Evolutionary conservation across 2,329 filamentous ascomycete genomes (phyloP).

Genomic region (Fusarium pilosicola): DNA sequence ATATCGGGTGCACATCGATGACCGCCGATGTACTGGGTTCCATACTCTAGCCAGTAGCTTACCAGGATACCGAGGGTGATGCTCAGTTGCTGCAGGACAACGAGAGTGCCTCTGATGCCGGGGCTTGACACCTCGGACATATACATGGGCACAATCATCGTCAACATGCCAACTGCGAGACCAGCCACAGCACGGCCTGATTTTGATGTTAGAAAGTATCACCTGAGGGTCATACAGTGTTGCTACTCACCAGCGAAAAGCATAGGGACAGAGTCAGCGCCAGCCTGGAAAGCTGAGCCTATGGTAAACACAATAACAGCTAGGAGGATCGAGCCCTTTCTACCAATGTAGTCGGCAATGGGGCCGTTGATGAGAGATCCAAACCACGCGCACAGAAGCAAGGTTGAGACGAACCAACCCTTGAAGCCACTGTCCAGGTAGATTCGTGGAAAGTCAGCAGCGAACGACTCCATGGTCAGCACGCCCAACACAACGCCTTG

Average conservation of each 20-base stretch:
- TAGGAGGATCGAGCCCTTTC: constrained; percentile 48
- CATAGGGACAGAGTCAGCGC: constrained; percentile 53
- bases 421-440: constrained; percentile 51
- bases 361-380: constrained; percentile 56
- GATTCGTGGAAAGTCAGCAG: constrained; percentile 47
- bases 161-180: constrained; percentile 25
- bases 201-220: background rate
- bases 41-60: constrained; percentile 47
- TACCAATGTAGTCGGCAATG: constrained; percentile 46
- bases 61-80: constrained; percentile 46
- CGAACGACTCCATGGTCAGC: constrained; percentile 49
- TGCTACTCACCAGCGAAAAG: constrained; percentile 48
- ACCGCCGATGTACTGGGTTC: constrained; percentile 40
- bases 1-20: constrained; percentile 2
- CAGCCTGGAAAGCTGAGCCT: constrained; percentile 57
- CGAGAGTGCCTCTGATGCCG: constrained; percentile 58
- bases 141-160: constrained; percentile 53
- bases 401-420: constrained; percentile 60
- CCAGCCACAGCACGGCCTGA: background rate
- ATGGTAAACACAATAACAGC: constrained; percentile 51
- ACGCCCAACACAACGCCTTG: constrained; percentile 55
- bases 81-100: constrained; percentile 53
- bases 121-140: constrained; percentile 61
- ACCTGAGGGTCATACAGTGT: too few relatives aligned
- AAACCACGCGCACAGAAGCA: constrained; percentile 58